Evolutionary conservation across 805 yeast species (phyloP).

Genomic region (Ogataea nakhonphanomensis): DNA sequence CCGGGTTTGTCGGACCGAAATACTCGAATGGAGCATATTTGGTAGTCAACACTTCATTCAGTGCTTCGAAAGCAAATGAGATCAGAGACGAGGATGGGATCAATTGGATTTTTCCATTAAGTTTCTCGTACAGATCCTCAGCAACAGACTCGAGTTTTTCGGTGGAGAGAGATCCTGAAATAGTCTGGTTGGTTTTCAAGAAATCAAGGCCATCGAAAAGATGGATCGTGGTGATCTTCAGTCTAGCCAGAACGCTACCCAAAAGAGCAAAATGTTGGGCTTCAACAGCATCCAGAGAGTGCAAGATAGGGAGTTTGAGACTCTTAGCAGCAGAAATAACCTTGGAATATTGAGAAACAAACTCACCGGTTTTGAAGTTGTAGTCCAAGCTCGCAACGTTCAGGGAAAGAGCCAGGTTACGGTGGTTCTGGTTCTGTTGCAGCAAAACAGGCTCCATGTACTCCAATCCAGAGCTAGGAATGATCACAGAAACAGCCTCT

Average conservation of each 20-base stretch:
- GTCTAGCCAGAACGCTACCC: conserved; percentile 60
- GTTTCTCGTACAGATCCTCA: conserved; percentile 34
- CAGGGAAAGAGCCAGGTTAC: conserved; percentile 56
- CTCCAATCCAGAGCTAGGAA: conserved; percentile 65
- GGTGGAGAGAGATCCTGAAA: conserved; percentile 42
- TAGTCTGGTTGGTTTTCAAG: conserved; percentile 47
- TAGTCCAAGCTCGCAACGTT: conserved; percentile 77
- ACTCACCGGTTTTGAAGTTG: conserved; percentile 46
- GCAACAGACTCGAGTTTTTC: conserved; percentile 39
- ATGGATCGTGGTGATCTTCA: conserved; percentile 62
- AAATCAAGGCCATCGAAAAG: conserved; percentile 79
- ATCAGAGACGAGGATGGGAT: conserved; percentile 34
- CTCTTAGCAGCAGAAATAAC: conserved; percentile 60
- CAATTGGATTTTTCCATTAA: conserved; percentile 23
- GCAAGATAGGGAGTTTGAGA: conserved; percentile 63
- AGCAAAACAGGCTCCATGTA: conserved; percentile 63
- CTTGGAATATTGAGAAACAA: conserved; percentile 61
- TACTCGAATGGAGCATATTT: conserved; percentile 63
- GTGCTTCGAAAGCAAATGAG: conserved; percentile 42
- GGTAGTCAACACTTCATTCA: conserved; percentile 56
- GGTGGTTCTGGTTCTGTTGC: conserved; percentile 30
- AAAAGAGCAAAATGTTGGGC: conserved; percentile 65
- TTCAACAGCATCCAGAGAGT: conserved; percentile 61
- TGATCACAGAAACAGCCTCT: conserved; percentile 39
- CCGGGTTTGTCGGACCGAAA: conserved; percentile 58